Percentiles rank a stretch among this genome's conserved stretches.
These are phyloP conservation scores for Russula sp. DNA, from an alignment of 768 basidiomycete species.

Conservation along the genomic window DNA sequence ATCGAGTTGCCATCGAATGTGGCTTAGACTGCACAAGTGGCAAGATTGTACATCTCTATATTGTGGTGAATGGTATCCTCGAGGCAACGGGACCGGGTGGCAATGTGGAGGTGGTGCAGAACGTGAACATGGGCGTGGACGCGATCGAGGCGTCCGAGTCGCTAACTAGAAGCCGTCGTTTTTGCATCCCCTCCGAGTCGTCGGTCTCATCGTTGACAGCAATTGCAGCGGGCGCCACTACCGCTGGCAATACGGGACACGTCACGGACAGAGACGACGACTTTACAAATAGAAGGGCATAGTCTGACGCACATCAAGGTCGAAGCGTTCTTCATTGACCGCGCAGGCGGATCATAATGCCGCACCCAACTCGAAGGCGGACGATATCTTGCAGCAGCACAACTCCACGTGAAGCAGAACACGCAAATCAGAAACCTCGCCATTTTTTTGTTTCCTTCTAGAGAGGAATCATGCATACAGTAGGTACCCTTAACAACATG, in stretches of 20 bases:
- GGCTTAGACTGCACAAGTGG: too few species aligned
- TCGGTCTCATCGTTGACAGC: background rate
- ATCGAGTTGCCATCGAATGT: background rate
- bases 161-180: slow-evolving; percentile 15
- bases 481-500: too few species aligned
- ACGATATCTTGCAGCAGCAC: slow-evolving; percentile 14
- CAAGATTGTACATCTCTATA: too few species aligned
- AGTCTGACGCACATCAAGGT: background rate
- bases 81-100: background rate
- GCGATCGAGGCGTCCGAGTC: slow-evolving; percentile 14
- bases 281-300: background rate
- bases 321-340: background rate
- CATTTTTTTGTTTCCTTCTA: too few species aligned
- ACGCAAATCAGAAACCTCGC: too few species aligned
- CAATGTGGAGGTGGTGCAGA: background rate
- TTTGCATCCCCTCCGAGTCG: slow-evolving; percentile 5
- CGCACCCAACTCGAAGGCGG: slow-evolving; percentile 3
- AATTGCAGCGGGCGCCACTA: background rate
- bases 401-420: slow-evolving; percentile 3
- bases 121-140: background rate
- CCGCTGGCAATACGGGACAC: background rate
- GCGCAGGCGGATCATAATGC: background rate
- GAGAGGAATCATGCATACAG: too few species aligned
- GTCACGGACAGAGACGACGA: background rate
- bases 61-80: background rate